phyloP scores from a whole-genome alignment of 2,329 filamentous ascomycete species.

The Penicillium sp. region DNA sequence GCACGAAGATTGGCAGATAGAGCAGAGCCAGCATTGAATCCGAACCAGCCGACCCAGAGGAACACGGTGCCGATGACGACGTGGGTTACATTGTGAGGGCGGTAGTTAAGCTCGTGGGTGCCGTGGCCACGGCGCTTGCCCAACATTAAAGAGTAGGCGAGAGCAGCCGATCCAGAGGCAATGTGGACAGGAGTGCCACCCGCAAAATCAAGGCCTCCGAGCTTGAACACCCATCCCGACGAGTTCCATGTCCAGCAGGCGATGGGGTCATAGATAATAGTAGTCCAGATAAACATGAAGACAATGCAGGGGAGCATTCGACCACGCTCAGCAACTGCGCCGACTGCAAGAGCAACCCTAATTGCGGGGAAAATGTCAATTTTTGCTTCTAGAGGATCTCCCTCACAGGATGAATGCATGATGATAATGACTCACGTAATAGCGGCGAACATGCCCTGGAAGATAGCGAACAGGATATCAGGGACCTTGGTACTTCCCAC shows the following conservation, averaged over 20 bases:
- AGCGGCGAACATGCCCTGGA: slow-evolving; percentile 60
- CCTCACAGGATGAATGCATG: background rate
- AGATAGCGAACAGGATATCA: slow-evolving; percentile 80
- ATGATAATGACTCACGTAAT: slow-evolving; percentile 65
- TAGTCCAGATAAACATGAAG: slow-evolving; percentile 93
- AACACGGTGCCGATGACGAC: slow-evolving; percentile 91
- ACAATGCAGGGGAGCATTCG: slow-evolving; percentile 83
- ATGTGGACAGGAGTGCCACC: slow-evolving; percentile 91
- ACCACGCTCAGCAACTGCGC: slow-evolving; percentile 81
- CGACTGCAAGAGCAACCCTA: slow-evolving; percentile 76
- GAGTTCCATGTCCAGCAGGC: slow-evolving; percentile 95
- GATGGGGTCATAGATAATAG: slow-evolving; percentile 85
- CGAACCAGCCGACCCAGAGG: slow-evolving; percentile 94
- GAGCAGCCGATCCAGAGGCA: slow-evolving; percentile 73
- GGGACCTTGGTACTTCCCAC: slow-evolving; percentile 71
- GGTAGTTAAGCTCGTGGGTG: slow-evolving; percentile 84
- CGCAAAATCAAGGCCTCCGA: slow-evolving; percentile 84
- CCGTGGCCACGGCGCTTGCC: slow-evolving; percentile 81
- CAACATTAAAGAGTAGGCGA: slow-evolving; percentile 89
- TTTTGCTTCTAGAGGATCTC: slow-evolving; percentile 24
- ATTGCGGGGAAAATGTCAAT: slow-evolving; percentile 14
- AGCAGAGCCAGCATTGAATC: slow-evolving; percentile 86
- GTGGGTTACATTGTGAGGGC: slow-evolving; percentile 88
- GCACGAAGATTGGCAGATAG: slow-evolving; percentile 77
- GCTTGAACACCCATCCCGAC: slow-evolving; percentile 71